phyloP scores from a whole-genome alignment of 441 rosid species.

The Croton laevigatus region DNA sequence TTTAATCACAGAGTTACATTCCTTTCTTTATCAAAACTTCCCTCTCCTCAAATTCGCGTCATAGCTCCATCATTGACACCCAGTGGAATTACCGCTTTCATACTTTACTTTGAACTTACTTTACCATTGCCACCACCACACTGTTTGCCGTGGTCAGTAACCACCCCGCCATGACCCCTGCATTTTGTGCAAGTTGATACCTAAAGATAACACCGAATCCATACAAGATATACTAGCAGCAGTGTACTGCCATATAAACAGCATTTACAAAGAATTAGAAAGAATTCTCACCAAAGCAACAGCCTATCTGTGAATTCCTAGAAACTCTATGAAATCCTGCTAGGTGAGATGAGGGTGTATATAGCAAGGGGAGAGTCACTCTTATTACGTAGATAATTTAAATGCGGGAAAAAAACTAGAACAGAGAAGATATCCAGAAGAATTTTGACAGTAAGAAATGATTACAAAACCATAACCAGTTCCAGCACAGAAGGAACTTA shows the following conservation, averaged over 20 bases:
- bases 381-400: background rate
- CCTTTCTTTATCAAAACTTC: conserved; percentile 71
- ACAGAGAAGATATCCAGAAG: conserved; percentile 11
- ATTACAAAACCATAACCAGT: background rate
- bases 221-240: conserved; percentile 15
- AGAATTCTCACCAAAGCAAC: background rate
- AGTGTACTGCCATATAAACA: background rate
- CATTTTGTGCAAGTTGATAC: conserved; percentile 82
- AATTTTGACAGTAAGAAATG: conserved; percentile 1
- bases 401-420: background rate
- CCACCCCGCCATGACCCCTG: conserved; percentile 73
- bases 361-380: background rate
- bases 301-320: background rate
- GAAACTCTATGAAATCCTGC: background rate
- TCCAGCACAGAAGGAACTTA: background rate
- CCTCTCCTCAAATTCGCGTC: conserved; percentile 68
- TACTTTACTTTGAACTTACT: conserved; percentile 47
- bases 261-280: conserved; percentile 20
- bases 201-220: conserved; percentile 43
- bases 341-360: background rate
- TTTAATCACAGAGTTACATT: conserved; percentile 16
- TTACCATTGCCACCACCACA: conserved; percentile 73
- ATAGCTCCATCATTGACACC: conserved; percentile 77
- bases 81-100: conserved; percentile 68
- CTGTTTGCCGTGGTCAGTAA: conserved; percentile 64